Conservation (phyloP, 1,284 basidiomycete species). For the Hymenochaete sp. region DNA sequence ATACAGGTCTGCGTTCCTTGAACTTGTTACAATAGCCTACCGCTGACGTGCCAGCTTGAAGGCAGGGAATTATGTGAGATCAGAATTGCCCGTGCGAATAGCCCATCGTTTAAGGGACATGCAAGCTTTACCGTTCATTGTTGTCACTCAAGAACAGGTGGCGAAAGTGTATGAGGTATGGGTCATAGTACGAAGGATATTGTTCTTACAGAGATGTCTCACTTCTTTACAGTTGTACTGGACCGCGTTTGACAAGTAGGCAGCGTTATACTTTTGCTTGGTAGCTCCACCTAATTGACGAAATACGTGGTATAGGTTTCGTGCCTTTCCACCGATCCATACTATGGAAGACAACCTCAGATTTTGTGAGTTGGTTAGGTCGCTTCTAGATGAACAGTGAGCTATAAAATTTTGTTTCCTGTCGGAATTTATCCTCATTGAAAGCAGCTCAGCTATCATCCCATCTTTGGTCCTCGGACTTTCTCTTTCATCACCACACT, state of each 20-base stretch:
- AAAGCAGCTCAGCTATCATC: conserved; percentile 59
- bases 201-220: neutral
- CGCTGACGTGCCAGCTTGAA: conserved; percentile 24
- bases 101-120: conserved; percentile 83
- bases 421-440: conserved; percentile 31
- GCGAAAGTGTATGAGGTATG: conserved; percentile 76
- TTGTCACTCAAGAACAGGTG: conserved; percentile 81
- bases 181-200: neutral
- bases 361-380: conserved; percentile 67
- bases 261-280: neutral
- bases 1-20: conserved; percentile 46
- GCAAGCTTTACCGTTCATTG: conserved; percentile 80
- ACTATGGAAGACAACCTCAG: conserved; percentile 67
- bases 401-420: conserved; percentile 22
- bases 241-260: conserved; percentile 74
- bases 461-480: conserved; percentile 70
- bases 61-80: conserved; percentile 86
- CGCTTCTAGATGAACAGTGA: conserved; percentile 71
- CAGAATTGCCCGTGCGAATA: conserved; percentile 81
- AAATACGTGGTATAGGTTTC: conserved; percentile 45
- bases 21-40: conserved; percentile 6
- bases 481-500: conserved; percentile 69
- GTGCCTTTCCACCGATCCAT: conserved; percentile 67
- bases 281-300: neutral
- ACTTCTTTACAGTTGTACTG: conserved; percentile 54